Evolutionary conservation across 345 rosid genomes (phyloP), one percentile per base, ranked within the genome.

Genomic region (Boechera retrofracta): DNA sequence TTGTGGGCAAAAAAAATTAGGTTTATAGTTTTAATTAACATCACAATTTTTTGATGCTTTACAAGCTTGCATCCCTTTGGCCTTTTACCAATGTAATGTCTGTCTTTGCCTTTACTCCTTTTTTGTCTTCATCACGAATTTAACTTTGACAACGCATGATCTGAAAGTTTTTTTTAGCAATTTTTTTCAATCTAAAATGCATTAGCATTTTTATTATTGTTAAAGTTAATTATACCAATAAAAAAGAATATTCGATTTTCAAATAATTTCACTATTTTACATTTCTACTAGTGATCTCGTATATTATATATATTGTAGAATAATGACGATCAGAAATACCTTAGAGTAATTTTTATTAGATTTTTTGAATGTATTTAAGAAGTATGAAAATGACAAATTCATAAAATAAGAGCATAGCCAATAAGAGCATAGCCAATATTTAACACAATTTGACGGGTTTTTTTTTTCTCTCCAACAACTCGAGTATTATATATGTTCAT

Each of bases 31-130:
- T 60, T 28, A 67, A 6, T 67, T 28, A 59, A 31, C 36, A 56
- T 65, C 21, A 28, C 36, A 74, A 31, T 10, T 16, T 13, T 32
- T 13, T 67, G 35, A 70, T 73, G 31, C 75, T 80, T 75, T 79
- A 82, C 65, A 70, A 74, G 69, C 28, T 78, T 78, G 55, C 69
- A 52, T 67, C 45, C 36, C 42, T 67, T 61, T 73, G 67, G 71
- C 57, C 21, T 71, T 63, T 70, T 35, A 71, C 69, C 44, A 67
- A 67, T 33, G 1, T 7, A 21, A 45, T 33, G 58, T 7, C 33
- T 63, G 57, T 44, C 75, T 41, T 63, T 60, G 60, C 70, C 41
- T 77, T 62, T 62, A 53, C 53, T 69, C 39, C 39, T 42, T 5
- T 76, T 13, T 51, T 68, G 48, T 60, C 54, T 52, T 59, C 18